Conservation (phyloP, 1,284 basidiomycete genomes). For the Anthracocystis panici-leucophaei region DNA sequence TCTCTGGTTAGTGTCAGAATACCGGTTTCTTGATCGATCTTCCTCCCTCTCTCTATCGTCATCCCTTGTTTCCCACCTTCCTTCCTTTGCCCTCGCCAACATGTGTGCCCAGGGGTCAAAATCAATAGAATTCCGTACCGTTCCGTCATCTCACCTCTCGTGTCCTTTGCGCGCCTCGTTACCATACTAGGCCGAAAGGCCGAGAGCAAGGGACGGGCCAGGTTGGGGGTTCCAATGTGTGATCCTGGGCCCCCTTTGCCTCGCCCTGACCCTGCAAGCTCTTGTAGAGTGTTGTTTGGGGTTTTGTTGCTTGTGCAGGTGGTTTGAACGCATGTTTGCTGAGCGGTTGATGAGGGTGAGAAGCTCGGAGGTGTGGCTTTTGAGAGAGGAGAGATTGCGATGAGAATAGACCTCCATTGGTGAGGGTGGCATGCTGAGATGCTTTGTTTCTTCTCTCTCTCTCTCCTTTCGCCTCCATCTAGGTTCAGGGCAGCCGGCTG, state of each 20-base stretch:
- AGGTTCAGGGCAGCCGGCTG: not conserved
- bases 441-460: not conserved
- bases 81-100: conserved; percentile 4
- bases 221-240: conserved; percentile 33
- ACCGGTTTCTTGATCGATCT: too few species aligned
- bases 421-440: not conserved
- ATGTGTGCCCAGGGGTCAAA: conserved; percentile 35
- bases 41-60: not conserved
- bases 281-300: not conserved
- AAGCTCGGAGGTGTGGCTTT: not conserved
- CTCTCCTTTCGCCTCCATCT: not conserved
- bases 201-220: conserved; percentile 29
- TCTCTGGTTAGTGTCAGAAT: conserved; percentile 51
- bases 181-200: conserved; percentile 37
- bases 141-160: conserved; percentile 23
- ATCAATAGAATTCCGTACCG: conserved; percentile 43
- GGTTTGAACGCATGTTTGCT: not conserved
- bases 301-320: conserved; percentile 25
- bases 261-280: conserved; percentile 2
- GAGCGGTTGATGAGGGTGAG: not conserved
- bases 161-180: conserved; percentile 29
- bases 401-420: not conserved
- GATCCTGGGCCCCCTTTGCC: conserved; percentile 33
- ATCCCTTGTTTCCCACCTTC: conserved; percentile 47
- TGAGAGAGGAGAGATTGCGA: not conserved